A percentile compares a stretch with the other conserved stretches of the same genome.
phyloP scores from a whole-genome alignment of 2,329 filamentous ascomycete genomes.

The Aspergillus costaricaensis region DNA sequence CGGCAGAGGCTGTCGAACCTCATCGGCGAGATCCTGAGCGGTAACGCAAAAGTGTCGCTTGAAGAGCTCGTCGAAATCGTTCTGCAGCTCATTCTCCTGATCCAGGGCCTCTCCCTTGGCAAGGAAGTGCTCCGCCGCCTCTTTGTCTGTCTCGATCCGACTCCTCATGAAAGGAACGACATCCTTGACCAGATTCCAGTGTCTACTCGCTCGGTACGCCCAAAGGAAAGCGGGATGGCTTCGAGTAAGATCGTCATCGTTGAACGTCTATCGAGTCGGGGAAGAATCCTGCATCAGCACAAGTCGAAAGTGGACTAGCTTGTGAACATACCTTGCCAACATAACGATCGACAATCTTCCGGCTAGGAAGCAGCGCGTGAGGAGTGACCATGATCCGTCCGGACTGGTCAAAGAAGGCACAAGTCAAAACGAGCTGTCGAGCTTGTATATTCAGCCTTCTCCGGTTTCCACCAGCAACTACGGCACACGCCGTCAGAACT shows the following conservation, averaged over 20 bases:
- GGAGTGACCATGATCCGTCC: constrained; percentile 51
- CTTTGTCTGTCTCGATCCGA: constrained; percentile 62
- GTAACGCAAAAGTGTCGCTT: constrained; percentile 82
- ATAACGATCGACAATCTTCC: constrained; percentile 78
- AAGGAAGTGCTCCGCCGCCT: constrained; percentile 51
- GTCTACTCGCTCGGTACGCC: constrained; percentile 78
- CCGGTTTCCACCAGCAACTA: constrained; percentile 57
- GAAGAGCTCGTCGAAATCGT: constrained; percentile 74
- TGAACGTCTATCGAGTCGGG: constrained; percentile 47
- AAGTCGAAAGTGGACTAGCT: neutral
- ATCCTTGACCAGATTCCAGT: constrained; percentile 70
- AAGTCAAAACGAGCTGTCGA: constrained; percentile 58
- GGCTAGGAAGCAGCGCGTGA: constrained; percentile 45
- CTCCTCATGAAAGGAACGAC: constrained; percentile 71
- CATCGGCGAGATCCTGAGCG: constrained; percentile 70
- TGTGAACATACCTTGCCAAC: constrained; percentile 58
- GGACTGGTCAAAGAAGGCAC: constrained; percentile 47
- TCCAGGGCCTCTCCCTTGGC: constrained; percentile 40
- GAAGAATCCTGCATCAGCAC: neutral
- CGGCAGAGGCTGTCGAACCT: constrained; percentile 63
- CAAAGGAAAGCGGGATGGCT: constrained; percentile 81
- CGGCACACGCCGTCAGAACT: constrained; percentile 58
- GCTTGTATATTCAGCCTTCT: constrained; percentile 60
- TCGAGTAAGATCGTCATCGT: constrained; percentile 73
- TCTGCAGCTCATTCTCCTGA: constrained; percentile 57